These are phyloP conservation scores for Lolium multiflorum DNA, from an alignment of 176 grass and related monocot genomes.

Conservation along the genomic window DNA sequence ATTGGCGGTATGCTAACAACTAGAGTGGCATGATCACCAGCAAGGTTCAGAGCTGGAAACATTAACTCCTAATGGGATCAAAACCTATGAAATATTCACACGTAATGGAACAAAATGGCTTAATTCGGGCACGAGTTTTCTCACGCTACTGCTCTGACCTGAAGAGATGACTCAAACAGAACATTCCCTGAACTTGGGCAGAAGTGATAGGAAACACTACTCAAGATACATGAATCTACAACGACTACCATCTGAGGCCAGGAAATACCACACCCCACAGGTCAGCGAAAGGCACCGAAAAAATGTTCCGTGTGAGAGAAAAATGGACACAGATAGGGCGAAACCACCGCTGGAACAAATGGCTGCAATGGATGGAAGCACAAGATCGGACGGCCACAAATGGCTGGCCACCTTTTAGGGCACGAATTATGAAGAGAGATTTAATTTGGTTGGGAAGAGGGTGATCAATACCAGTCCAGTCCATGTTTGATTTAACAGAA, in stretches of 20 bases:
- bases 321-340: too few species aligned
- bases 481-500: neutral
- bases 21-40: neutral
- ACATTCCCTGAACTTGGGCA: neutral
- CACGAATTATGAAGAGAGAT: neutral
- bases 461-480: neutral
- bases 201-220: neutral
- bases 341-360: too few species aligned
- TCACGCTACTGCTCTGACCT: neutral
- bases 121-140: neutral
- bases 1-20: neutral
- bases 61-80: neutral
- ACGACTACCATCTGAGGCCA: too few species aligned
- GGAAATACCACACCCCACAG: too few species aligned
- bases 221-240: too few species aligned
- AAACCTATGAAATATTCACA: neutral
- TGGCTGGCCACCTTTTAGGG: neutral
- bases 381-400: neutral
- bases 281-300: too few species aligned
- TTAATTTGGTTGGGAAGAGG: conserved; percentile 4
- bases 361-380: too few species aligned
- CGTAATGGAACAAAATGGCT: neutral
- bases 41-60: neutral
- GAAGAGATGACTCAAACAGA: neutral
- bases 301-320: too few species aligned